Conservation (phyloP, 2,329 filamentous ascomycete genomes). For the Rutstroemia sp. region DNA sequence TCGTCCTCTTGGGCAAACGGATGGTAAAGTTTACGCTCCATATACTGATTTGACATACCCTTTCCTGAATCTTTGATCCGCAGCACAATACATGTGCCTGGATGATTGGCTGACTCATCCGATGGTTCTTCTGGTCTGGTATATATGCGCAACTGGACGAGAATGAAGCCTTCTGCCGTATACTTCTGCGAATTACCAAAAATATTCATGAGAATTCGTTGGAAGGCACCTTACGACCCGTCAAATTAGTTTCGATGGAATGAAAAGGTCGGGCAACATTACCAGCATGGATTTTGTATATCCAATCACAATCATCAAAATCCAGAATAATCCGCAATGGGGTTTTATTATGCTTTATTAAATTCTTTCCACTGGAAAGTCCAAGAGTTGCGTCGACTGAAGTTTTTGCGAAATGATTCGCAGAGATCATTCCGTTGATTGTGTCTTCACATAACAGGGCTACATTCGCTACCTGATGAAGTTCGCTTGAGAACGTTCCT, state of each 20-base stretch:
- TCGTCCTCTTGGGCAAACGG: constrained; percentile 55
- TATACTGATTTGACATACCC: constrained; percentile 54
- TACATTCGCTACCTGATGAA: constrained; percentile 22
- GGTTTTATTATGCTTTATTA: background rate
- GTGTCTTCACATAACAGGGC: constrained; percentile 26
- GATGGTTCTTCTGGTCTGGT: background rate
- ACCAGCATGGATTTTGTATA: constrained; percentile 25
- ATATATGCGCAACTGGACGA: constrained; percentile 24
- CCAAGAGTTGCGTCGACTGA: background rate
- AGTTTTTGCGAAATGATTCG: constrained; percentile 7
- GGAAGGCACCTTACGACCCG: constrained; percentile 39
- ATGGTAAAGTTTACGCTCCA: constrained; percentile 49
- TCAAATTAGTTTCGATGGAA: constrained; percentile 38
- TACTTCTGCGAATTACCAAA: constrained; percentile 55
- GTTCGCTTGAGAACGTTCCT: constrained; percentile 23
- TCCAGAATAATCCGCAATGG: constrained; percentile 23
- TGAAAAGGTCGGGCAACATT: constrained; percentile 33
- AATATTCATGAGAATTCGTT: constrained; percentile 48
- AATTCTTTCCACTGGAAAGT: constrained; percentile 1
- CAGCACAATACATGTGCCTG: constrained; percentile 31
- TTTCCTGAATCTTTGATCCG: constrained; percentile 51
- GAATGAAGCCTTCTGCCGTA: constrained; percentile 42
- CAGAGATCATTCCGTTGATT: constrained; percentile 25
- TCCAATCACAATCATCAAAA: constrained; percentile 25
- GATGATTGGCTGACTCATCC: constrained; percentile 50